A percentile compares a stretch with the other conserved stretches of the same genome.
Evolutionary conservation across 108 stramenopile species (phyloP).

Genomic region (Craspedostauros australis): DNA sequence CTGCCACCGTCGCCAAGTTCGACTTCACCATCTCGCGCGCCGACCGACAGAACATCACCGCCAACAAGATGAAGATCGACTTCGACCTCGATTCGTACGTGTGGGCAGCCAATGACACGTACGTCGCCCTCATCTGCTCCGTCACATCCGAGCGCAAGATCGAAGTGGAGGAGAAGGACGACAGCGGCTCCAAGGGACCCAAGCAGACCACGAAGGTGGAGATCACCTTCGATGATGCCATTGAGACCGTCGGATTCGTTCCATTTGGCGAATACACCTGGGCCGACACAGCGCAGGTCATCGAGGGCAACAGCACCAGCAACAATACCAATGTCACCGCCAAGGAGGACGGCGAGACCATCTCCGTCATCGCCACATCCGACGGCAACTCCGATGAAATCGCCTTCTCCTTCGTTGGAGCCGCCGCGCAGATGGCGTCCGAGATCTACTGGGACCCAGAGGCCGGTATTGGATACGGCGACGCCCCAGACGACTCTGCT

Average conservation of each 20-base stretch:
- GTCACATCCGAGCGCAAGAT: slow-evolving; percentile 5
- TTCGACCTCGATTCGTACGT: slow-evolving; percentile 14
- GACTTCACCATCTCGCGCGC: slow-evolving; percentile 13
- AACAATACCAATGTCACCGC: too few relatives aligned
- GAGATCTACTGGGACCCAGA: slow-evolving; percentile 29
- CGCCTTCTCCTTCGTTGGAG: slow-evolving; percentile 24
- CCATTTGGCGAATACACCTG: slow-evolving; percentile 25
- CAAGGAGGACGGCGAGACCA: too few relatives aligned
- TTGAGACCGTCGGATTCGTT: background rate
- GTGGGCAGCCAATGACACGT: slow-evolving; percentile 12
- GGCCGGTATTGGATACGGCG: slow-evolving; percentile 23
- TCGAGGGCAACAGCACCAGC: too few relatives aligned
- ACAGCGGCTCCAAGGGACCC: slow-evolving; percentile 1
- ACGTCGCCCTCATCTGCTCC: slow-evolving; percentile 8
- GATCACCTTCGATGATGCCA: background rate
- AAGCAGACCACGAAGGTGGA: background rate
- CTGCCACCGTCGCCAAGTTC: slow-evolving; percentile 3
- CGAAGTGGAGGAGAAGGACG: slow-evolving; percentile 6
- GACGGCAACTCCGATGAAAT: slow-evolving; percentile 5
- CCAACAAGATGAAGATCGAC: slow-evolving; percentile 37
- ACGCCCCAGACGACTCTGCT: too few relatives aligned
- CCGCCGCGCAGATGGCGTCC: slow-evolving; percentile 6
- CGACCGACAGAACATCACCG: slow-evolving; percentile 4
- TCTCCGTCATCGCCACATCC: too few relatives aligned
- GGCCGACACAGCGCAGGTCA: slow-evolving; percentile 13